These are phyloP conservation scores for Lachancea lanzarotensis DNA, from an alignment of 805 yeast genomes.

Conservation along the genomic window DNA sequence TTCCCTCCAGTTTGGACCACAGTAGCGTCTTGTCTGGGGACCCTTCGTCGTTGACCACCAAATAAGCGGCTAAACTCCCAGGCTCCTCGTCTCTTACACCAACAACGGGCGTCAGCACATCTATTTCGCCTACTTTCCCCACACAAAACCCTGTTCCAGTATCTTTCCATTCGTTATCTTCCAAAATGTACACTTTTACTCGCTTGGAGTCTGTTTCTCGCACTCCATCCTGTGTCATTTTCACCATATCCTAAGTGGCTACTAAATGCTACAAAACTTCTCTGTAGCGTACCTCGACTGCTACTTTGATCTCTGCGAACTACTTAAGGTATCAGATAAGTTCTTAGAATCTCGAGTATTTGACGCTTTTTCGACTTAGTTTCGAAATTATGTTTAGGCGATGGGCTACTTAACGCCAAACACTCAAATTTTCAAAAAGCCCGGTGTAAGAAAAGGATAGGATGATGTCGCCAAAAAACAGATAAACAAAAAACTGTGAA, in stretches of 20 bases:
- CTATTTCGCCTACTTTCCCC: constrained; percentile 45
- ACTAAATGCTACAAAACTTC: neutral
- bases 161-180: constrained; percentile 82
- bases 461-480: no score
- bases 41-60: constrained; percentile 68
- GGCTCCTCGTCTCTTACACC: constrained; percentile 19
- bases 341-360: neutral
- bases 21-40: constrained; percentile 53
- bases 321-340: neutral
- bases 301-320: neutral
- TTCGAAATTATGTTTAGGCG: neutral
- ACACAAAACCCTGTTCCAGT: constrained; percentile 87
- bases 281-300: neutral
- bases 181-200: constrained; percentile 84
- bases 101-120: neutral
- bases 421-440: neutral
- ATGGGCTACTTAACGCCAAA: constrained; percentile 3
- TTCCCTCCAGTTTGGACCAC: constrained; percentile 61
- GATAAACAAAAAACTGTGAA: neutral
- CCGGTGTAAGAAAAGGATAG: no score
- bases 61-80: constrained; percentile 40
- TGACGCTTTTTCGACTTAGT: neutral
- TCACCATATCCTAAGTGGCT: neutral
- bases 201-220: constrained; percentile 49
- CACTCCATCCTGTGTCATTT: constrained; percentile 7